Base-by-base conservation (phyloP, 306 rosid genomes). In the Senna tora region DNA sequence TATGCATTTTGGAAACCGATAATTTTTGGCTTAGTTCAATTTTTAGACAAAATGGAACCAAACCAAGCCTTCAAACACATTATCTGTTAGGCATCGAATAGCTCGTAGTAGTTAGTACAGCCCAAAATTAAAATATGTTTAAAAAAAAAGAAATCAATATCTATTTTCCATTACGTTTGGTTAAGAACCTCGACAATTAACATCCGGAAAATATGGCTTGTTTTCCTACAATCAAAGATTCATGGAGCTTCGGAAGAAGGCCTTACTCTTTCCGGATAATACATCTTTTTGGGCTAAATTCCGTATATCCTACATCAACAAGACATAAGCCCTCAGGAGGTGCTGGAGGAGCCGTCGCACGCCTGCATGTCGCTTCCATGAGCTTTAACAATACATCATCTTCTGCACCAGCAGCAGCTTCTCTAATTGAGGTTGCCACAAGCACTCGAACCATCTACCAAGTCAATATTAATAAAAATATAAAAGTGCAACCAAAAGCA, bases 301-400 rank as follows among this genome's bases (percentile, higher is more conserved):
- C 97, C 15, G 79, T 39, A 74, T 91, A 94, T n/a, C 99, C 97
- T 7, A 94, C 96, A 79, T 87, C 89, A 63, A 88, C 95, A 42
- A 94, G 91, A 69, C 92, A 87, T 36, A 94, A 82, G 70, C 97
- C 98, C 45, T 91, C 89, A 38, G 98, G 89, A 38, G 99, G 97
- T 57, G 99, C 96, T 13, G 99, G 96, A 20, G 96, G 98, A 54
- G 96, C 96, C 63, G 96, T 94, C 67, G 99, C 99, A 9, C 97
- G 95, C 81, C 99, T 76, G 70, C 97, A 87, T 0, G 95, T 86
- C 51, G 99, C 99, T 58, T 87, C 89, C 89, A 87, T 82, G 75
- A 94, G 86, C 85, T 79, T 85, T 56, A 91, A 56, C 80, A 94
- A 85, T 53, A 87, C 94, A 55, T 89, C 92, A 42, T 89, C 96